These are phyloP conservation scores for Capronia epimyces DNA, from an alignment of 2,329 filamentous ascomycete species.

Conservation along the genomic window DNA sequence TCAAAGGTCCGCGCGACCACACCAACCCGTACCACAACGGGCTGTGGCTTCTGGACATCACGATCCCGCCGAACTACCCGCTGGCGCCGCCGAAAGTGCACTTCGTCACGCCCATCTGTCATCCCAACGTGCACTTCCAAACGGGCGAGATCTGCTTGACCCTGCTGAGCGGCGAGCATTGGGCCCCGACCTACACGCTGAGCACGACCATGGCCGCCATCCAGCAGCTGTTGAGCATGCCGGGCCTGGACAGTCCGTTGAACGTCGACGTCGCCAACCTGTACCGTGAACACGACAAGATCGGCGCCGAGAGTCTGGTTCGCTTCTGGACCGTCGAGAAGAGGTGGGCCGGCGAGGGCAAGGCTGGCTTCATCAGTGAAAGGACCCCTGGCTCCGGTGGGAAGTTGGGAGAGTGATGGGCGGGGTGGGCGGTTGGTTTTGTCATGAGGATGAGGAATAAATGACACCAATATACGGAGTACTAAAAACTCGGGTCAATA, in stretches of 20 bases:
- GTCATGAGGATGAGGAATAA: neutral
- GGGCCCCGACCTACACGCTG: conserved; percentile 82
- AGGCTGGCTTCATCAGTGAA: conserved; percentile 28
- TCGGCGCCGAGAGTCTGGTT: conserved; percentile 44
- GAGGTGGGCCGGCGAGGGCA: conserved; percentile 39
- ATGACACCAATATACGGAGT: no score
- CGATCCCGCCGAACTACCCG: conserved; percentile 73
- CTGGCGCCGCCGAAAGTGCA: conserved; percentile 67
- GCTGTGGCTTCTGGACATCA: conserved; percentile 75
- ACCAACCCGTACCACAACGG: conserved; percentile 49
- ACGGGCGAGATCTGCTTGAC: conserved; percentile 94
- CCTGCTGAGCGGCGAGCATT: conserved; percentile 64
- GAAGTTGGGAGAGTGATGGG: conserved; percentile 13
- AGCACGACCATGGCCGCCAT: conserved; percentile 43
- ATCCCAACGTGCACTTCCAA: conserved; percentile 69
- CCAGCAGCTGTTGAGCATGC: conserved; percentile 44
- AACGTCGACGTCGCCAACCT: conserved; percentile 47
- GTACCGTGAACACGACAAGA: conserved; percentile 41
- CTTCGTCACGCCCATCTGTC: conserved; percentile 79
- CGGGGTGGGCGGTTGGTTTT: neutral
- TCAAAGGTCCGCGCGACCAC: conserved; percentile 48
- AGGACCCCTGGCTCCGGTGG: conserved; percentile 25
- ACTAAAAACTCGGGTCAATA: no score
- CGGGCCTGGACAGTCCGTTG: conserved; percentile 44
- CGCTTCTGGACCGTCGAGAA: conserved; percentile 45